Evolutionary conservation across 2,329 filamentous ascomycete genomes (phyloP).

Genomic region (Phaeosphaeriaceae sp.): DNA sequence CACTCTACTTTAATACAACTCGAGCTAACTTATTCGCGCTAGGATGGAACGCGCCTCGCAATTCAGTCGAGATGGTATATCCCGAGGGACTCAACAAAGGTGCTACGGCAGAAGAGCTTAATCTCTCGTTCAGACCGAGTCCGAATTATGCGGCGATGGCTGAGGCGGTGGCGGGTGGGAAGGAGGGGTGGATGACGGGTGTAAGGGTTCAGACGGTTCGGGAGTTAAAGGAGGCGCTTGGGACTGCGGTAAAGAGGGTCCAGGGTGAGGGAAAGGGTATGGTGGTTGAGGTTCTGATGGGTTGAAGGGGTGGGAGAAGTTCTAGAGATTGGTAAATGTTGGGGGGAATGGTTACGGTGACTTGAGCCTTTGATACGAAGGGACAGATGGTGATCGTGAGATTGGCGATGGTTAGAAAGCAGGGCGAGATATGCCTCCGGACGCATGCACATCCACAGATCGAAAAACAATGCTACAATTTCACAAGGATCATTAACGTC

Average conservation of each 20-base stretch:
- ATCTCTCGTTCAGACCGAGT: constrained; percentile 65
- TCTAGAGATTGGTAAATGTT: too few species aligned
- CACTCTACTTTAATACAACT: not conserved
- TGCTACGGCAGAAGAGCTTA: constrained; percentile 68
- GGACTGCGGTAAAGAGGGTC: not conserved
- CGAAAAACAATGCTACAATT: too few species aligned
- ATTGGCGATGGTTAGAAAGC: too few species aligned
- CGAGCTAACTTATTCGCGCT: constrained; percentile 41
- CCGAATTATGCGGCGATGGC: constrained; percentile 68
- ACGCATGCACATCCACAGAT: too few species aligned
- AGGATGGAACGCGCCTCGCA: constrained; percentile 65
- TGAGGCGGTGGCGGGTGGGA: constrained; percentile 59
- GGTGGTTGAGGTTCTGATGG: constrained; percentile 11
- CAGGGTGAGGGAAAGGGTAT: constrained; percentile 6
- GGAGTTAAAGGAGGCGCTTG: constrained; percentile 3
- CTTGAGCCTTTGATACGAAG: too few species aligned
- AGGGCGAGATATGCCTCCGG: too few species aligned
- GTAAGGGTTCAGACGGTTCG: constrained; percentile 6
- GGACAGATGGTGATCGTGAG: too few species aligned
- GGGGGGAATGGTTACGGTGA: too few species aligned
- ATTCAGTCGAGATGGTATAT: constrained; percentile 64
- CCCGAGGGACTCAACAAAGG: constrained; percentile 63
- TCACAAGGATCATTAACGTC: too few species aligned
- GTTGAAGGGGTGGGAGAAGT: not conserved
- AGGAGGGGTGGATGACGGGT: constrained; percentile 11